Percentiles rank a stretch among this genome's conserved stretches.
phyloP scores from a whole-genome alignment of 192 early-diverging fungal genomes.

The Physocladia obscura region DNA sequence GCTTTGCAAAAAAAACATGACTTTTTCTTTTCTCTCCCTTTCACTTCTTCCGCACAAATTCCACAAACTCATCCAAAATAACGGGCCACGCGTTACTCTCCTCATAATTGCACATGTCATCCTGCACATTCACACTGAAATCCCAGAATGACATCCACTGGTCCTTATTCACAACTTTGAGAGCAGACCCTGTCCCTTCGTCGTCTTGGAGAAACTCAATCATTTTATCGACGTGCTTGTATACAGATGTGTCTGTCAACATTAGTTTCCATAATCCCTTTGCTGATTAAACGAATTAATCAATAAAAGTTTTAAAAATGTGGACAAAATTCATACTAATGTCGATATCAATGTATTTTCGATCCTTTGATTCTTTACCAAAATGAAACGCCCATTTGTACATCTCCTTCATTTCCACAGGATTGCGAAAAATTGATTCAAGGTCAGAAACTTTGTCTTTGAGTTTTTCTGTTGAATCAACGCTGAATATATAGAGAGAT shows the following conservation, averaged over 20 bases:
- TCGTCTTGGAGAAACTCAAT: constrained; percentile 21
- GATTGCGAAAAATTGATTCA: neutral
- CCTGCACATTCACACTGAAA: constrained; percentile 49
- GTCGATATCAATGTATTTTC: constrained; percentile 24
- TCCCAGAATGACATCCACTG: constrained; percentile 68
- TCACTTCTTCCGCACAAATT: neutral
- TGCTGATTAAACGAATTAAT: neutral
- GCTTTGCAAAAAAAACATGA: neutral
- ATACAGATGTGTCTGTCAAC: neutral
- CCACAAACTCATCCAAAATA: constrained; percentile 22
- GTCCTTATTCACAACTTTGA: constrained; percentile 63
- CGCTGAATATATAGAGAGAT: neutral
- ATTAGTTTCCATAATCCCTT: constrained; percentile 30
- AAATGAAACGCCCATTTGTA: constrained; percentile 32
- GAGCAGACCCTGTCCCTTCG: neutral
- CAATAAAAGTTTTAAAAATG: neutral
- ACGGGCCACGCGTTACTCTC: constrained; percentile 54
- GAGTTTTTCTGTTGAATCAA: constrained; percentile 22
- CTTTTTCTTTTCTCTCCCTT: neutral
- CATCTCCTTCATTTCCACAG: constrained; percentile 13
- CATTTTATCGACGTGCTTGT: constrained; percentile 19
- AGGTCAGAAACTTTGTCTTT: neutral
- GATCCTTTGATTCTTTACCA: constrained; percentile 15
- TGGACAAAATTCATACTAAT: constrained; percentile 1
- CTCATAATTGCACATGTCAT: constrained; percentile 60